These are phyloP conservation scores for Turritis glabra DNA, from an alignment of 345 rosid genomes.

Conservation along the genomic window DNA sequence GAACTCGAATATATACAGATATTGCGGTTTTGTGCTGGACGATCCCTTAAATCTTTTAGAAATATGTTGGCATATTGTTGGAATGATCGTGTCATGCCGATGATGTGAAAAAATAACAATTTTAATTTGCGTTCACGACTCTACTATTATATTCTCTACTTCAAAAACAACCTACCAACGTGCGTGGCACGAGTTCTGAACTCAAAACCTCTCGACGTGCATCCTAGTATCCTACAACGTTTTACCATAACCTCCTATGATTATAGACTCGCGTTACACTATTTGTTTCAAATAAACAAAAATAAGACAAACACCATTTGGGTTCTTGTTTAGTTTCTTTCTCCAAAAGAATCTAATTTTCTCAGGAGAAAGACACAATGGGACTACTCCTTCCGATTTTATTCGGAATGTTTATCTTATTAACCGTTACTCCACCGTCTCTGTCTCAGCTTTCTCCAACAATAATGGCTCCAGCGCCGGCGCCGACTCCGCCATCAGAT, in stretches of 20 bases:
- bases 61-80: conserved; percentile 19
- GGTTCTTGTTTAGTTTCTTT: neutral
- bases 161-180: conserved; percentile 29
- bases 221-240: conserved; percentile 33
- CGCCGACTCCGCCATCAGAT: conserved; percentile 49
- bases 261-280: conserved; percentile 18
- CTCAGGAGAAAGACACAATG: neutral
- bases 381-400: conserved; percentile 15
- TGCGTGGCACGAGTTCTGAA: conserved; percentile 29
- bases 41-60: neutral
- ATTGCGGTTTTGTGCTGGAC: neutral
- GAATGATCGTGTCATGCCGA: conserved; percentile 27
- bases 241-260: conserved; percentile 14
- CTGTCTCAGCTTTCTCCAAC: conserved; percentile 44
- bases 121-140: conserved; percentile 32
- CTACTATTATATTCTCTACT: conserved; percentile 12
- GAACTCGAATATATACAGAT: neutral
- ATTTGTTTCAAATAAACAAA: neutral
- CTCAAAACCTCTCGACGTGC: conserved; percentile 35
- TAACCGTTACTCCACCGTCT: conserved; percentile 37
- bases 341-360: neutral
- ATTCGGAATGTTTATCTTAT: conserved; percentile 26
- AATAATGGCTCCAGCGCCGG: conserved; percentile 15
- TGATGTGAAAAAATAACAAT: conserved; percentile 12
- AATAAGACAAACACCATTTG: neutral